Evolutionary conservation across 2,329 filamentous ascomycete genomes (phyloP).

Genomic region (Cordyceps militaris): DNA sequence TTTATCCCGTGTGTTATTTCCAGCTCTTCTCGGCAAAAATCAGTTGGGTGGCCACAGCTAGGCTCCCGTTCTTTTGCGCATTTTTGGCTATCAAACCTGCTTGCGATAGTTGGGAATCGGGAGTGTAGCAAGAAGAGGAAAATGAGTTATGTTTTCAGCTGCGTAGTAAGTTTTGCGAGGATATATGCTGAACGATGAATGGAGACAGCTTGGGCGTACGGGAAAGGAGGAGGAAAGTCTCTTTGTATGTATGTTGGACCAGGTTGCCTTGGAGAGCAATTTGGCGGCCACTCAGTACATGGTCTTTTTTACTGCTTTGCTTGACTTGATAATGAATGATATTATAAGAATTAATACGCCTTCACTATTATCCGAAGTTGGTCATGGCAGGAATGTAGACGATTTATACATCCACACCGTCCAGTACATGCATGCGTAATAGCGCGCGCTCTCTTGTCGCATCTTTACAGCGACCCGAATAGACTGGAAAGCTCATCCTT

Average conservation of each 20-base stretch:
- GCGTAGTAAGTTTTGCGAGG: not conserved
- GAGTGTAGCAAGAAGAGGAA: not conserved
- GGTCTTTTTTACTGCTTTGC: not conserved
- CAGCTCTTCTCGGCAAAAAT: not conserved
- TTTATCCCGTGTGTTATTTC: not conserved
- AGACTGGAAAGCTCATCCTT: conserved; percentile 67
- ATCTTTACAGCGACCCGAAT: conserved; percentile 50
- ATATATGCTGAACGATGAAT: not conserved
- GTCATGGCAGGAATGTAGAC: not conserved
- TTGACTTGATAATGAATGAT: conserved; percentile 4
- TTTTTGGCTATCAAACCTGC: conserved; percentile 5
- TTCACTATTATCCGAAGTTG: not conserved
- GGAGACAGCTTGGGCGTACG: conserved; percentile 1
- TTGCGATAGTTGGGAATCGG: conserved; percentile 4
- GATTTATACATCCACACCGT: too few relatives aligned
- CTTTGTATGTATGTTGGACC: conserved; percentile 2
- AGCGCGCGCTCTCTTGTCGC: not conserved
- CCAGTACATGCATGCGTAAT: too few relatives aligned
- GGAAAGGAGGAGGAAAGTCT: not conserved
- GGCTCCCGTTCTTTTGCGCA: not conserved
- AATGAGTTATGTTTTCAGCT: not conserved
- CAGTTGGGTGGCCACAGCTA: not conserved
- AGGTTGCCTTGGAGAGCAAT: not conserved
- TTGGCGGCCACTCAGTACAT: not conserved
- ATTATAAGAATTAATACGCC: not conserved